Evolutionary conservation across 306 rosid genomes (phyloP).

Genomic region (Inga leiocalycina): DNA sequence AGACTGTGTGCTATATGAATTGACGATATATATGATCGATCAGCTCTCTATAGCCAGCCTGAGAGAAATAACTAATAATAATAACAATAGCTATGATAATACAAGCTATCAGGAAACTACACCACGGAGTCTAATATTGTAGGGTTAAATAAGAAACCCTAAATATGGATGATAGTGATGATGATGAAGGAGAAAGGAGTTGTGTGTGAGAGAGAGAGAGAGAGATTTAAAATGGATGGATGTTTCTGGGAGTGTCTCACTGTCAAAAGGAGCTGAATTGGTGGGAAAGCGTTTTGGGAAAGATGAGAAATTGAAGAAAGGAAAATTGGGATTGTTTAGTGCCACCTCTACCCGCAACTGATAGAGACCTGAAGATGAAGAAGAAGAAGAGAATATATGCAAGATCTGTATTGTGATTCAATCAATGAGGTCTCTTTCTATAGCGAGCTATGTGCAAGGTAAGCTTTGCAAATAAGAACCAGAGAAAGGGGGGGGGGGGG

Average conservation of each 20-base stretch:
- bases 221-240: not conserved
- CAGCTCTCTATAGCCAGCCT: not conserved
- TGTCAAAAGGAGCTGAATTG: constrained; percentile 60
- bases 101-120: not conserved
- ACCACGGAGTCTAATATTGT: not conserved
- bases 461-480: constrained; percentile 26
- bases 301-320: constrained; percentile 23
- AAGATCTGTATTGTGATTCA: not conserved
- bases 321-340: constrained; percentile 26
- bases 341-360: constrained; percentile 67
- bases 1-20: not conserved
- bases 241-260: constrained; percentile 14
- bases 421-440: constrained; percentile 32
- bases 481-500: not conserved
- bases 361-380: constrained; percentile 42
- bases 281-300: constrained; percentile 62
- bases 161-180: not conserved
- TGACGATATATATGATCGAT: not conserved
- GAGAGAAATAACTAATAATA: not conserved
- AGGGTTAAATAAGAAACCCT: constrained; percentile 58
- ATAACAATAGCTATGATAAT: not conserved
- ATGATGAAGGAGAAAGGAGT: not conserved
- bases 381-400: not conserved
- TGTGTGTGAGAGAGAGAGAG: not conserved
- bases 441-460: constrained; percentile 16